Conservation (phyloP, 2,329 filamentous ascomycete species). For the Xylaria sp. region DNA sequence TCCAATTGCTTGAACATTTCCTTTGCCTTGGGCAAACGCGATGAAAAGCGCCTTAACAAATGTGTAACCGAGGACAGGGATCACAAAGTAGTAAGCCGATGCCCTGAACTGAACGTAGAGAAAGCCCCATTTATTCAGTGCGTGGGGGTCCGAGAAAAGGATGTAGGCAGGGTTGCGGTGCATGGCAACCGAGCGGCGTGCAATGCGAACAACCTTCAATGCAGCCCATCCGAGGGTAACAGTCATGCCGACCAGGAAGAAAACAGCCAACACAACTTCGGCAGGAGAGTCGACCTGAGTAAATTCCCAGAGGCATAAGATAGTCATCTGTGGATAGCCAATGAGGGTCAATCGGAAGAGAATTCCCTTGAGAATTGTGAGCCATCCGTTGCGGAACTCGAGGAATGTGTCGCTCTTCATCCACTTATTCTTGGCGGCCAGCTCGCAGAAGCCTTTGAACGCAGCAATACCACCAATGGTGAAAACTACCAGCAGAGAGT, state of each 20-base stretch:
- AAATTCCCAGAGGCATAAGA: slow-evolving; percentile 87
- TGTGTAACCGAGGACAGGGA: slow-evolving; percentile 76
- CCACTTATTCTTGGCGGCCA: slow-evolving; percentile 73
- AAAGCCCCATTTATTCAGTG: slow-evolving; percentile 93
- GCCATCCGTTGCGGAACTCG: slow-evolving; percentile 89
- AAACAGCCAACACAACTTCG: slow-evolving; percentile 80
- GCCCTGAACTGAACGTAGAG: slow-evolving; percentile 90
- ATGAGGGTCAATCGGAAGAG: slow-evolving; percentile 85
- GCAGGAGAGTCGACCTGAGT: slow-evolving; percentile 80
- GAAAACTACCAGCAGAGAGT: slow-evolving; percentile 78
- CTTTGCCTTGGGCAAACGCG: slow-evolving; percentile 74
- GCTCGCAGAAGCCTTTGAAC: slow-evolving; percentile 80
- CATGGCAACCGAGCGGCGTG: slow-evolving; percentile 82
- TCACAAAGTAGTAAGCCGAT: slow-evolving; percentile 87
- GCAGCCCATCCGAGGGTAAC: slow-evolving; percentile 80
- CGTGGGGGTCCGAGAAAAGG: slow-evolving; percentile 84
- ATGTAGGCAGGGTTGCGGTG: slow-evolving; percentile 93
- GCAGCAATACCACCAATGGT: slow-evolving; percentile 74
- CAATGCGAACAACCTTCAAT: slow-evolving; percentile 83
- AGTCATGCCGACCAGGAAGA: slow-evolving; percentile 82
- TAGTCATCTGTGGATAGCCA: slow-evolving; percentile 84
- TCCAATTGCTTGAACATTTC: slow-evolving; percentile 77
- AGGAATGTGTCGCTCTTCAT: slow-evolving; percentile 84
- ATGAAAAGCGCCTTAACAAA: slow-evolving; percentile 85
- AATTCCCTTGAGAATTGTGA: slow-evolving; percentile 85